These are phyloP conservation scores for Skeletonema costatum DNA, from an alignment of 108 stramenopile species.

Conservation along the genomic window DNA sequence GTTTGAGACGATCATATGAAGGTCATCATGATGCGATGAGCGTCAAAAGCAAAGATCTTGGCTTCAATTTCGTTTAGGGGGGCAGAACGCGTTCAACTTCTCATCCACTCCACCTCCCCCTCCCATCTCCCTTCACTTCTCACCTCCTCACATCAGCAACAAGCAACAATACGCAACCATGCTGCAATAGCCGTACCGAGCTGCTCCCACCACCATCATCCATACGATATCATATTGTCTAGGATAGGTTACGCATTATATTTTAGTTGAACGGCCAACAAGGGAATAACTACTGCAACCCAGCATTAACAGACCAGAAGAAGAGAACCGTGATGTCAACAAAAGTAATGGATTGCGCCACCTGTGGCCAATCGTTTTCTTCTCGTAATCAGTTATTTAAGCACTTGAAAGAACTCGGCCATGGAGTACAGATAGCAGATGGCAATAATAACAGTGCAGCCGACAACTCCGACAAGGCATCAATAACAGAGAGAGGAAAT, in stretches of 20 bases:
- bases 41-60: neutral
- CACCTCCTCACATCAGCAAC: too few relatives aligned
- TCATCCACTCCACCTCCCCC: too few relatives aligned
- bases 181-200: too few relatives aligned
- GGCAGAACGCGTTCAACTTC: neutral
- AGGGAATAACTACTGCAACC: too few relatives aligned
- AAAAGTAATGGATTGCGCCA: constrained; percentile 8
- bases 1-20: neutral
- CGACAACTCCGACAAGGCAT: neutral
- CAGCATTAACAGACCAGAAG: neutral
- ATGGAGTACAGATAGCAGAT: constrained; percentile 4
- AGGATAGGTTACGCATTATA: too few relatives aligned
- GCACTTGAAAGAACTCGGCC: constrained; percentile 17
- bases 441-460: neutral
- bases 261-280: too few relatives aligned
- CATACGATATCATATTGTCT: too few relatives aligned
- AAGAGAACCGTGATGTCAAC: neutral
- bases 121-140: too few relatives aligned
- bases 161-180: too few relatives aligned
- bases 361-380: constrained; percentile 11
- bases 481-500: neutral
- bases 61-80: neutral
- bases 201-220: too few relatives aligned
- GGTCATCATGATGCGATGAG: too few relatives aligned
- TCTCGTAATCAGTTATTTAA: constrained; percentile 37